Percentiles rank a stretch among this genome's conserved stretches.
phyloP scores from a whole-genome alignment of 1,139 yeast species.

The Hansenula sp. region DNA sequence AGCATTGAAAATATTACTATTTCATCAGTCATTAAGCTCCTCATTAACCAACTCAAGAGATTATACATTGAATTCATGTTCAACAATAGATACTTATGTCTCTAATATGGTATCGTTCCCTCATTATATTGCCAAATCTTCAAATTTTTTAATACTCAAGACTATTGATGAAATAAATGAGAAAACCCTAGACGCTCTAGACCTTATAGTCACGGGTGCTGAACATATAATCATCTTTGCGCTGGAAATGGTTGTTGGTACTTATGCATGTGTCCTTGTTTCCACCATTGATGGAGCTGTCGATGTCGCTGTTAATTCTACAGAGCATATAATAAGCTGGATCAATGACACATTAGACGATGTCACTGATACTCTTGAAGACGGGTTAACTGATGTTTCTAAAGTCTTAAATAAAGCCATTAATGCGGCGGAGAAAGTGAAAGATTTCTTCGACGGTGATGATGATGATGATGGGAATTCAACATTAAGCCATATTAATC shows the following conservation, averaged over 20 bases:
- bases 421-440: conserved; percentile 42
- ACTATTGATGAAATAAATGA: conserved; percentile 43
- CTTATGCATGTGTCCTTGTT: conserved; percentile 77
- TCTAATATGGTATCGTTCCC: conserved; percentile 47
- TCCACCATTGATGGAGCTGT: conserved; percentile 73
- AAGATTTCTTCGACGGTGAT: conserved; percentile 51
- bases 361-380: conserved; percentile 56
- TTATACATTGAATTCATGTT: conserved; percentile 39
- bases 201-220: conserved; percentile 48
- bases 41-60: conserved; percentile 36
- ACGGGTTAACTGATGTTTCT: conserved; percentile 54
- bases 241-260: conserved; percentile 73
- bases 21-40: conserved; percentile 37
- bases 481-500: conserved; percentile 42
- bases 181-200: conserved; percentile 37
- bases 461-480: conserved; percentile 29
- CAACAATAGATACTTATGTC: conserved; percentile 41
- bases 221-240: conserved; percentile 61
- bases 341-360: conserved; percentile 59
- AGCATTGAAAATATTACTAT: conserved; percentile 45
- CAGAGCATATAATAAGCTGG: conserved; percentile 53
- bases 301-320: conserved; percentile 68
- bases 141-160: conserved; percentile 47
- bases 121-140: conserved; percentile 46
- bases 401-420: conserved; percentile 47